Percentiles rank a stretch among this genome's conserved stretches.
Evolutionary conservation across 257 asterid species (phyloP).

Genomic region (Cynanchum wilfordii): DNA sequence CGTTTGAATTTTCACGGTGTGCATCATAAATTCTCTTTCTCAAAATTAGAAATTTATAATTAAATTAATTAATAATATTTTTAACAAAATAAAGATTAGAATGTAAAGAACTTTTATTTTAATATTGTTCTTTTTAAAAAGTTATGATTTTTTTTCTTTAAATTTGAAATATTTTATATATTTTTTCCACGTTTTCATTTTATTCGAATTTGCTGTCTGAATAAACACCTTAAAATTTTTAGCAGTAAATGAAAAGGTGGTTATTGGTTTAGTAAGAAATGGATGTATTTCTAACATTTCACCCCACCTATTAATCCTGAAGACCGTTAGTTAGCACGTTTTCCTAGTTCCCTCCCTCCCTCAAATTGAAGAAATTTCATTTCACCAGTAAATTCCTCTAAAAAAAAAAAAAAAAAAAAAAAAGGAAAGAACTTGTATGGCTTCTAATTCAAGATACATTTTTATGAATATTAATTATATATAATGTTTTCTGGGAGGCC

Average conservation of each 20-base stretch:
- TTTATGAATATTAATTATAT: not conserved
- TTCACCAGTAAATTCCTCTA: not conserved
- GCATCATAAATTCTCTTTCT: too few species aligned
- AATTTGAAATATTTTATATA: too few species aligned
- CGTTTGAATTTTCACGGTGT: too few species aligned
- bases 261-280: not conserved
- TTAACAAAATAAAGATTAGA: too few species aligned
- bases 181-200: too few species aligned
- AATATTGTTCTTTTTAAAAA: too few species aligned
- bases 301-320: not conserved
- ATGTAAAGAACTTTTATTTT: too few species aligned
- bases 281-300: not conserved
- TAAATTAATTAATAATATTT: too few species aligned
- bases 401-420: not conserved
- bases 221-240: too few species aligned
- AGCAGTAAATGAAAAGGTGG: not conserved
- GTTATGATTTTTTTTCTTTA: too few species aligned
- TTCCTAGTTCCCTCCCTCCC: not conserved
- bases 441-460: not conserved
- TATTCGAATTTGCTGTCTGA: too few species aligned
- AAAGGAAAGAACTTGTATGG: not conserved
- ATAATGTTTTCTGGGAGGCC: not conserved
- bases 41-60: too few species aligned
- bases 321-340: not conserved
- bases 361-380: not conserved